These are phyloP conservation scores for Solanum chiquidenum DNA, from an alignment of 257 asterid genomes.

Conservation along the genomic window DNA sequence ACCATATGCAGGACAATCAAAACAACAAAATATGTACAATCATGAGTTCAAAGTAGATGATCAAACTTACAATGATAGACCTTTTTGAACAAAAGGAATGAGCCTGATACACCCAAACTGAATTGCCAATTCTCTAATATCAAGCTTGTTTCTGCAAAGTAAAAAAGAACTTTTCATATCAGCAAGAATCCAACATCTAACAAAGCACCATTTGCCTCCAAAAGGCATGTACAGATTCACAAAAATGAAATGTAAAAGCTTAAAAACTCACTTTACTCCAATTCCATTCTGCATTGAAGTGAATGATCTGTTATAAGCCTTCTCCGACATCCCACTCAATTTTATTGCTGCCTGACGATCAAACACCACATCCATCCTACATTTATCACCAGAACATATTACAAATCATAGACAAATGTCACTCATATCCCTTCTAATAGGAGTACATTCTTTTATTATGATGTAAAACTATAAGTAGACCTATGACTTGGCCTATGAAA, in stretches of 20 bases:
- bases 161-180: background rate
- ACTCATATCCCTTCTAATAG: background rate
- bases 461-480: background rate
- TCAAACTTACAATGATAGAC: slow-evolving; percentile 54
- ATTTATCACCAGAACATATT: background rate
- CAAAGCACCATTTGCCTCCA: background rate
- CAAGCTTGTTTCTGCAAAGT: slow-evolving; percentile 64
- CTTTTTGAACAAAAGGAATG: slow-evolving; percentile 66
- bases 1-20: background rate
- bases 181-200: background rate
- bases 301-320: slow-evolving; percentile 79
- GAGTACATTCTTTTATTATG: background rate
- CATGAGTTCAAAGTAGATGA: background rate
- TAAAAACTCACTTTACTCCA: slow-evolving; percentile 60
- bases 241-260: background rate
- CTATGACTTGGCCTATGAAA: background rate
- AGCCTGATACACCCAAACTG: slow-evolving; percentile 89
- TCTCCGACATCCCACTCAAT: slow-evolving; percentile 84
- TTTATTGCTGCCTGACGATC: slow-evolving; percentile 67
- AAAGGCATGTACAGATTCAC: background rate
- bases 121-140: slow-evolving; percentile 77
- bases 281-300: slow-evolving; percentile 89
- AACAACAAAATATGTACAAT: background rate
- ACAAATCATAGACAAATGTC: background rate
- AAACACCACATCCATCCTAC: slow-evolving; percentile 68